A percentile compares a stretch with the other conserved stretches of the same genome.
phyloP scores from a whole-genome alignment of 2,329 filamentous ascomycete genomes.

The Cytospora leucostoma region DNA sequence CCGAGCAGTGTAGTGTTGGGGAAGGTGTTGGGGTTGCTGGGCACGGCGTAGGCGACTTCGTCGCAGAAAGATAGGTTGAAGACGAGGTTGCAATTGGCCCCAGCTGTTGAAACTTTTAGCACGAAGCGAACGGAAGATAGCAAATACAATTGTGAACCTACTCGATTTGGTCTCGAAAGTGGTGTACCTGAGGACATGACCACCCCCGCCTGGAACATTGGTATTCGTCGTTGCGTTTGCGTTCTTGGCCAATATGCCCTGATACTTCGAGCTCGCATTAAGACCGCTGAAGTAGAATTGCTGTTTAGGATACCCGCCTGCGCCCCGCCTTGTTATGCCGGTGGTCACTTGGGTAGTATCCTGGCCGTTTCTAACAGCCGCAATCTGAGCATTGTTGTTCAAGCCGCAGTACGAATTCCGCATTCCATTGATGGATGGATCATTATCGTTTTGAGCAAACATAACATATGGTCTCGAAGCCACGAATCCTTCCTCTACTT shows the following conservation, averaged over 20 bases:
- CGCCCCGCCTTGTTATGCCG: conserved; percentile 69
- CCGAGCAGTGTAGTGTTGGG: conserved; percentile 63
- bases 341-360: conserved; percentile 52
- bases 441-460: conserved; percentile 67
- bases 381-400: conserved; percentile 63
- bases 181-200: conserved; percentile 70
- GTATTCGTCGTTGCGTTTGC: conserved; percentile 48
- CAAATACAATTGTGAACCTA: conserved; percentile 43
- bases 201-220: conserved; percentile 66
- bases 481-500: conserved; percentile 57
- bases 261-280: conserved; percentile 70
- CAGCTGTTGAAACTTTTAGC: conserved; percentile 40
- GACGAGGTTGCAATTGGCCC: conserved; percentile 81
- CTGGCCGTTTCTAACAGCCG: conserved; percentile 56
- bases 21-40: conserved; percentile 69
- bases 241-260: conserved; percentile 70
- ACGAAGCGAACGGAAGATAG: neutral
- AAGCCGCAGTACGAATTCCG: conserved; percentile 83
- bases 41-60: conserved; percentile 87
- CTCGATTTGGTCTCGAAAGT: conserved; percentile 78
- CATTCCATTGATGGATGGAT: conserved; percentile 66
- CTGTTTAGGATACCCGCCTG: conserved; percentile 72
- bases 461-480: conserved; percentile 69
- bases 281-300: conserved; percentile 84
- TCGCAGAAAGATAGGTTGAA: conserved; percentile 88